phyloP scores from a whole-genome alignment of 345 rosid genomes.

The Cardamine occulta region DNA sequence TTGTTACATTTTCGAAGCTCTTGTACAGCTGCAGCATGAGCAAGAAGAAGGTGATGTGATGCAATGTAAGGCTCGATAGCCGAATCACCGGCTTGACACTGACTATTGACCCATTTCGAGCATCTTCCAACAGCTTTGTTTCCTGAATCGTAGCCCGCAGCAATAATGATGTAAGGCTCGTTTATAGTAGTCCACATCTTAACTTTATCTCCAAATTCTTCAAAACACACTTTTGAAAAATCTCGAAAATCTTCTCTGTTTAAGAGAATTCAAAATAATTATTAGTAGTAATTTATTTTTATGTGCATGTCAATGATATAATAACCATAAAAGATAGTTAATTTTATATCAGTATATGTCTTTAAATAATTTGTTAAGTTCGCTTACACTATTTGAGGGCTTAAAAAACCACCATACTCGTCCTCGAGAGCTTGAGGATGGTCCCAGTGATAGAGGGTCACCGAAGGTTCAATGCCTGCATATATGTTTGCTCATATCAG shows the following conservation, averaged over 20 bases:
- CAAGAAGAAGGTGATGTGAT: conserved; percentile 42
- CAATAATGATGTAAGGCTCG: conserved; percentile 43
- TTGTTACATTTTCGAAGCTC: conserved; percentile 38
- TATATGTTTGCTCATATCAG: neutral
- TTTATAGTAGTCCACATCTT: conserved; percentile 58
- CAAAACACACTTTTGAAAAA: conserved; percentile 47
- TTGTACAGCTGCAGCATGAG: conserved; percentile 46
- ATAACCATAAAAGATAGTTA: neutral
- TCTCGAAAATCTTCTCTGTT: conserved; percentile 52
- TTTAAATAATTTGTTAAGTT: neutral
- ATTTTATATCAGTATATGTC: too few relatives aligned
- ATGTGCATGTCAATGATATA: neutral
- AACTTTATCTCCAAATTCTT: conserved; percentile 53
- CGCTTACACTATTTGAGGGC: conserved; percentile 48
- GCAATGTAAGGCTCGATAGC: conserved; percentile 37
- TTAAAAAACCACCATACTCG: conserved; percentile 54
- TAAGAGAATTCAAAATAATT: neutral
- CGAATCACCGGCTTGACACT: conserved; percentile 45
- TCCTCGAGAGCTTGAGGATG: conserved; percentile 53
- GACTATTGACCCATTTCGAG: conserved; percentile 30
- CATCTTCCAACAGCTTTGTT: conserved; percentile 43
- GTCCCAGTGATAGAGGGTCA: conserved; percentile 58
- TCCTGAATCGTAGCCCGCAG: conserved; percentile 41
- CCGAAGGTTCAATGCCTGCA: conserved; percentile 49
- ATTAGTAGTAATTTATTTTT: neutral